These are phyloP conservation scores for Lotus japonicus DNA, from an alignment of 306 rosid genomes.

Conservation along the genomic window DNA sequence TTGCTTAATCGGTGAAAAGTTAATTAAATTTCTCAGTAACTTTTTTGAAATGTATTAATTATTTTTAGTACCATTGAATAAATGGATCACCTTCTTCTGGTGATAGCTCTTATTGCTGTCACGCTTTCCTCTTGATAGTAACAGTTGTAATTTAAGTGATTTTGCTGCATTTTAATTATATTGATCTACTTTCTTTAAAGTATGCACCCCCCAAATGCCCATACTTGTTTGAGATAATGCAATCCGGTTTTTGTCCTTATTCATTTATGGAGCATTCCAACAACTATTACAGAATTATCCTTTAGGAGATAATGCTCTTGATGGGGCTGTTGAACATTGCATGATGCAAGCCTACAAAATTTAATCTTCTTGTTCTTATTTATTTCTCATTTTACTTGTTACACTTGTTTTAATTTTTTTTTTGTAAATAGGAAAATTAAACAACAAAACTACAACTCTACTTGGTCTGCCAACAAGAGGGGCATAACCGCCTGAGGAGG, in stretches of 20 bases:
- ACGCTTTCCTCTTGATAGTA: constrained; percentile 8
- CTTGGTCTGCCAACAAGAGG: too few species aligned
- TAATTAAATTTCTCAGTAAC: too few species aligned
- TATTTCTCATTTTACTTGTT: neutral
- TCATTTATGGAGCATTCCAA: constrained; percentile 28
- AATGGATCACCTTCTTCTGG: constrained; percentile 14
- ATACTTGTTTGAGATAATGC: constrained; percentile 1
- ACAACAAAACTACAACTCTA: too few species aligned
- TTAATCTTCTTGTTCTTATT: neutral
- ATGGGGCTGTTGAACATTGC: constrained; percentile 28
- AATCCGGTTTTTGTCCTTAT: constrained; percentile 27
- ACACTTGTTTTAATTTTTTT: too few species aligned
- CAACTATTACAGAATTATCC: constrained; percentile 17
- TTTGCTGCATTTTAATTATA: neutral
- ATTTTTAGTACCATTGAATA: too few species aligned
- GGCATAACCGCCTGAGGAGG: too few species aligned
- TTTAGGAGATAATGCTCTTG: constrained; percentile 20
- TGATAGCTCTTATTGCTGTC: constrained; percentile 19
- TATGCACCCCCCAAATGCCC: constrained; percentile 16
- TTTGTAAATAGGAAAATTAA: too few species aligned
- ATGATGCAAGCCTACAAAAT: neutral
- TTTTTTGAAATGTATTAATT: too few species aligned
- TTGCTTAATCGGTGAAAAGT: too few species aligned
- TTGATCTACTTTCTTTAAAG: constrained; percentile 11
- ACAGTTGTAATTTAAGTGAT: neutral